phyloP scores from a whole-genome alignment of 2,329 filamentous ascomycete genomes.

The Fusarium pseudoanthophilum region DNA sequence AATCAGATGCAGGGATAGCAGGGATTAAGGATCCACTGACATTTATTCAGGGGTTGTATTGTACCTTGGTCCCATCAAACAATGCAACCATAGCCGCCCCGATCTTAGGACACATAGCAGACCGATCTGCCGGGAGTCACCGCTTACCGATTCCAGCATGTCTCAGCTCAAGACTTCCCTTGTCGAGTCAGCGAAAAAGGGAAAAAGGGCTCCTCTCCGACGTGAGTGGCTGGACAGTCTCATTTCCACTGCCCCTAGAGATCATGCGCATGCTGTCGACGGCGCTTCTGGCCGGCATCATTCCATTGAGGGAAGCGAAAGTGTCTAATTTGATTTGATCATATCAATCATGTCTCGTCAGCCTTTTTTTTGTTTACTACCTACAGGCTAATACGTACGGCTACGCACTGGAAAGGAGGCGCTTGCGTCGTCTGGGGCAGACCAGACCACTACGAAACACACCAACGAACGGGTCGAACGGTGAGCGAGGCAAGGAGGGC shows the following conservation, averaged over 20 bases:
- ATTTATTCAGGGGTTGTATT: too few relatives aligned
- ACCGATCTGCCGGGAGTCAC: conserved; percentile 5
- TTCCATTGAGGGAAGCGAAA: conserved; percentile 29
- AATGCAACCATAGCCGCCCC: not conserved
- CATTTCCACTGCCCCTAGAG: conserved; percentile 30
- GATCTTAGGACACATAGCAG: not conserved
- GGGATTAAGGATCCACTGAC: too few relatives aligned
- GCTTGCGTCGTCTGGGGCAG: conserved; percentile 22
- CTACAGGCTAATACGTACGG: not conserved
- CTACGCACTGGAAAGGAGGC: conserved; percentile 23
- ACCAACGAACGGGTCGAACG: conserved; percentile 30
- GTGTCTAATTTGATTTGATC: conserved; percentile 32
- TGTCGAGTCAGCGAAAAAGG: conserved; percentile 21
- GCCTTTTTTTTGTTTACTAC: not conserved
- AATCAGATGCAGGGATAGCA: too few relatives aligned
- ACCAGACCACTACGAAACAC: conserved; percentile 20
- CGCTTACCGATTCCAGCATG: not conserved
- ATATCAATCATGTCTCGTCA: conserved; percentile 3
- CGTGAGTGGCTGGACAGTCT: conserved; percentile 26
- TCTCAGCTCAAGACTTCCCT: not conserved
- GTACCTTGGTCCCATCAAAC: not conserved
- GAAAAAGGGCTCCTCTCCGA: conserved; percentile 2
- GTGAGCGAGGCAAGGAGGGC: conserved; percentile 18
- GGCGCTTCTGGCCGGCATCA: conserved; percentile 8
- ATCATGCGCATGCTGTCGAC: conserved; percentile 15